Conservation (phyloP, 2,329 filamentous ascomycete genomes). For the Fusarium napiforme region DNA sequence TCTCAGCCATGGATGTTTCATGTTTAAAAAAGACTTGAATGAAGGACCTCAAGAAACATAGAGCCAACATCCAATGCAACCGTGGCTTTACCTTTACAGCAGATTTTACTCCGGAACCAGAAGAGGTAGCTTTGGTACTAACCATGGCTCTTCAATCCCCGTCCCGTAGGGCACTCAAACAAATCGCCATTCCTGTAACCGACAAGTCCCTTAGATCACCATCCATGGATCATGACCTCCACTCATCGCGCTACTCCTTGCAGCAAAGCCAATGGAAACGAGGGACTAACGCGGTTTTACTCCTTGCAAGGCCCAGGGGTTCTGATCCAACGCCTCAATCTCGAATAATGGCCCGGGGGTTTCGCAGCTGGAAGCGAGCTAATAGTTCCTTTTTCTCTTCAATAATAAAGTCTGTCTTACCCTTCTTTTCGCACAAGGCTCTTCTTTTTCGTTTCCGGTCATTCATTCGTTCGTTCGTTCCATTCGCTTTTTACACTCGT, state of each 20-base stretch:
- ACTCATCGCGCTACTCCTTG: not conserved
- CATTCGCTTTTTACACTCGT: conserved; percentile 7
- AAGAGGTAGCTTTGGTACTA: not conserved
- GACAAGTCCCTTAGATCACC: conserved; percentile 23
- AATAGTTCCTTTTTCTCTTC: not conserved
- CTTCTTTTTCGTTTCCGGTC: conserved; percentile 1
- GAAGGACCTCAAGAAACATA: not conserved
- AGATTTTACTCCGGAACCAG: not conserved
- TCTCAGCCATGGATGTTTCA: conserved; percentile 15
- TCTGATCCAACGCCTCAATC: conserved; percentile 2
- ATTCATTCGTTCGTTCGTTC: conserved; percentile 13
- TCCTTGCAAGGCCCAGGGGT: conserved; percentile 23
- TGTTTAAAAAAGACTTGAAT: not conserved
- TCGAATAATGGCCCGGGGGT: conserved; percentile 8
- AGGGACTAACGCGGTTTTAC: conserved; percentile 5
- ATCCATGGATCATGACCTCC: conserved; percentile 4
- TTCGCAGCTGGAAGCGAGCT: conserved; percentile 16
- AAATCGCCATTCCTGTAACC: conserved; percentile 20
- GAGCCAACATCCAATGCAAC: not conserved
- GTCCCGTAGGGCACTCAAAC: not conserved
- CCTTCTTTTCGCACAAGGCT: conserved; percentile 1
- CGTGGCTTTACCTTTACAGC: not conserved
- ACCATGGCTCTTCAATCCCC: not conserved
- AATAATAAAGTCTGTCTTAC: conserved; percentile 21
- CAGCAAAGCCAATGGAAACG: conserved; percentile 18